These are phyloP conservation scores for Flagelloscypha sp. DNA, from an alignment of 768 basidiomycete species.

Conservation along the genomic window DNA sequence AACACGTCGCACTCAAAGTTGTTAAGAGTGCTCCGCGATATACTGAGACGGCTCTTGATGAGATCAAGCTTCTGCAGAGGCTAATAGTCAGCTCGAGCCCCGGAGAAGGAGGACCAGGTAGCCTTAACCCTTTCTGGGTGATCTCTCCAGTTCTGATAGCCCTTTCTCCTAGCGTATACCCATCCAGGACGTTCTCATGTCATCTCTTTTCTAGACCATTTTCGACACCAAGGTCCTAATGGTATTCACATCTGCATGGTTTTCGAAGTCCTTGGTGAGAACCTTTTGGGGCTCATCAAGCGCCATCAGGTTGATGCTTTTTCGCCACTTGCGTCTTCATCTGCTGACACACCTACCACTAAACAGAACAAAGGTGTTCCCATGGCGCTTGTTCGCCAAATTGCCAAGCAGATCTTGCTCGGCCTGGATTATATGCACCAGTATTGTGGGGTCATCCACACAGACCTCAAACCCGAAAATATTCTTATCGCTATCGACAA, in stretches of 20 bases:
- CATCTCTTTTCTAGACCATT: conserved; percentile 71
- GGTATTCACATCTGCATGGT: conserved; percentile 80
- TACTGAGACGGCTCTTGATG: conserved; percentile 83
- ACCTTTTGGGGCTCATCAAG: conserved; percentile 67
- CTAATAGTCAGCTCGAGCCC: conserved; percentile 66
- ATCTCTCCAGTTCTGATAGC: conserved; percentile 31
- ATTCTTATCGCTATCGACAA: conserved; percentile 77
- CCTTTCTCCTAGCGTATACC: conserved; percentile 33
- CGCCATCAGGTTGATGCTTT: conserved; percentile 70
- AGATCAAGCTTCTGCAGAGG: conserved; percentile 39
- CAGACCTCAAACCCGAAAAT: conserved; percentile 96
- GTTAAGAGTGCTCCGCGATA: conserved; percentile 62
- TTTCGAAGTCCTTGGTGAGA: conserved; percentile 75
- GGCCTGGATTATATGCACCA: conserved; percentile 74
- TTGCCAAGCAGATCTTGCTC: conserved; percentile 67
- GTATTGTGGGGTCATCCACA: conserved; percentile 42
- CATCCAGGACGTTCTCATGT: conserved; percentile 64
- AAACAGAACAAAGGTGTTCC: conserved; percentile 75
- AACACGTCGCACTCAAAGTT: conserved; percentile 45
- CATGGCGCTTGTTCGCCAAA: conserved; percentile 63
- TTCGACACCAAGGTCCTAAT: conserved; percentile 67
- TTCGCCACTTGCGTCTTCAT: conserved; percentile 38
- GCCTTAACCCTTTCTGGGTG: too few species aligned
- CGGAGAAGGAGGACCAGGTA: too few species aligned
- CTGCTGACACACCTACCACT: too few species aligned